Conservation (phyloP, 2,329 filamentous ascomycete genomes). For the Nemania sp. region DNA sequence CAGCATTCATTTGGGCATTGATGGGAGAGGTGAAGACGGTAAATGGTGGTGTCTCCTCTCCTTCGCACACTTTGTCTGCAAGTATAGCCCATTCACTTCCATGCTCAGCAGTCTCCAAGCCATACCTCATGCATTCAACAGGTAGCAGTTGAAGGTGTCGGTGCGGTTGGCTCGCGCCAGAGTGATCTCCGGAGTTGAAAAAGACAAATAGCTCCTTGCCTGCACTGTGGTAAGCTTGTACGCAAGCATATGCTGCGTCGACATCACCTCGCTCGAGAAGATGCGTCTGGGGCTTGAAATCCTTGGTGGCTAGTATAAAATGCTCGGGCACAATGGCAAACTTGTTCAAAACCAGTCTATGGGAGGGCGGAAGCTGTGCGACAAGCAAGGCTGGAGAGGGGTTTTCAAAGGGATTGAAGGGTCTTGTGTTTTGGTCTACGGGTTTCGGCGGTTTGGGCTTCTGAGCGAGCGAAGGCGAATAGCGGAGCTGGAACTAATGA, state of each 20-base stretch:
- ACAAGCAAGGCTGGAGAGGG: slow-evolving; percentile 67
- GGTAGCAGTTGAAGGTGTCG: slow-evolving; percentile 79
- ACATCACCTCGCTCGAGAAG: slow-evolving; percentile 71
- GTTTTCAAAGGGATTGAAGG: slow-evolving; percentile 73
- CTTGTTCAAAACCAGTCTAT: slow-evolving; percentile 79
- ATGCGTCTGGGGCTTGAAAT: slow-evolving; percentile 73
- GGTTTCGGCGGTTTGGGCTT: slow-evolving; percentile 69
- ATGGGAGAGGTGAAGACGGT: slow-evolving; percentile 58
- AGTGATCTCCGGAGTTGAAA: slow-evolving; percentile 77
- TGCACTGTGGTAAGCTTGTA: slow-evolving; percentile 63
- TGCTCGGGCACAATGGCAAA: slow-evolving; percentile 78
- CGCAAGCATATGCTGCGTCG: slow-evolving; percentile 70
- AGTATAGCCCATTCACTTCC: slow-evolving; percentile 62
- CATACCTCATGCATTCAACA: slow-evolving; percentile 70
- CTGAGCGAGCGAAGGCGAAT: slow-evolving; percentile 74
- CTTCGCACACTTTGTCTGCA: slow-evolving; percentile 54
- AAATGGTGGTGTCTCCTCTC: slow-evolving; percentile 55
- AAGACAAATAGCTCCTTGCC: slow-evolving; percentile 68
- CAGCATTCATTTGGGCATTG: slow-evolving; percentile 49
- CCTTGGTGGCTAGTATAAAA: slow-evolving; percentile 77
- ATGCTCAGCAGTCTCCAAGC: slow-evolving; percentile 52
- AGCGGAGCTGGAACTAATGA: slow-evolving; percentile 79
- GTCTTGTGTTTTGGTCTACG: slow-evolving; percentile 52
- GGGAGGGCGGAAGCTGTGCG: slow-evolving; percentile 64
- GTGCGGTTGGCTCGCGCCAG: slow-evolving; percentile 78